Percentiles rank a stretch among this genome's conserved stretches.
These are phyloP conservation scores for Tetramitus jugosus DNA, from an alignment of 208 protist genomes.

Conservation along the genomic window DNA sequence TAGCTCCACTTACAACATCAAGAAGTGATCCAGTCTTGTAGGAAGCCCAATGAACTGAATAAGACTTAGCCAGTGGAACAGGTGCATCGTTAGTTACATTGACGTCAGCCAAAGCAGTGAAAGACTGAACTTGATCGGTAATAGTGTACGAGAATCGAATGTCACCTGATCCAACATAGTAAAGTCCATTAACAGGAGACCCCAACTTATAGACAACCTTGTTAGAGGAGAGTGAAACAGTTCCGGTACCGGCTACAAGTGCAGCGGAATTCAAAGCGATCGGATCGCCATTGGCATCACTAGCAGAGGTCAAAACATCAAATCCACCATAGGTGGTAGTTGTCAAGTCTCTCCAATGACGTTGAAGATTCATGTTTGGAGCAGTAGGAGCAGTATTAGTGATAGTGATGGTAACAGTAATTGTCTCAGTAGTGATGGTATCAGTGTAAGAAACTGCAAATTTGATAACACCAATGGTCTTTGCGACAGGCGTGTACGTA, in stretches of 20 bases:
- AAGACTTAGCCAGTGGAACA: neutral
- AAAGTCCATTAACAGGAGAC: no score
- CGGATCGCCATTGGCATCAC: neutral
- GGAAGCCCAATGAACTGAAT: neutral
- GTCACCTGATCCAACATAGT: no score
- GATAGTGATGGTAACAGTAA: neutral
- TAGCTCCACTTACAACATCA: neutral
- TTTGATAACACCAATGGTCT: no score
- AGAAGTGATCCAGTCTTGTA: neutral
- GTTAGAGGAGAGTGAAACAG: no score
- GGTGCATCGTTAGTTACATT: neutral
- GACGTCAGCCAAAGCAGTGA: neutral
- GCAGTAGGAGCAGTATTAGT: neutral
- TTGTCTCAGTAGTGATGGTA: no score
- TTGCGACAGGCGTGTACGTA: no score
- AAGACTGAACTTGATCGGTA: neutral
- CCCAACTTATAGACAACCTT: neutral
- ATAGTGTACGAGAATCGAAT: neutral
- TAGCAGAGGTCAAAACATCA: neutral
- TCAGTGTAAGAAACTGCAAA: no score
- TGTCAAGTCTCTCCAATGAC: neutral
- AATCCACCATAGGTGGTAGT: neutral
- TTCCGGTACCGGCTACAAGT: neutral
- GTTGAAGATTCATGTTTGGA: neutral
- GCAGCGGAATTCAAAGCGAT: neutral